A percentile compares a stretch with the other conserved stretches of the same genome.
These are phyloP conservation scores for Talaromyces sp. DNA, from an alignment of 2,329 filamentous ascomycete species.

Conservation along the genomic window DNA sequence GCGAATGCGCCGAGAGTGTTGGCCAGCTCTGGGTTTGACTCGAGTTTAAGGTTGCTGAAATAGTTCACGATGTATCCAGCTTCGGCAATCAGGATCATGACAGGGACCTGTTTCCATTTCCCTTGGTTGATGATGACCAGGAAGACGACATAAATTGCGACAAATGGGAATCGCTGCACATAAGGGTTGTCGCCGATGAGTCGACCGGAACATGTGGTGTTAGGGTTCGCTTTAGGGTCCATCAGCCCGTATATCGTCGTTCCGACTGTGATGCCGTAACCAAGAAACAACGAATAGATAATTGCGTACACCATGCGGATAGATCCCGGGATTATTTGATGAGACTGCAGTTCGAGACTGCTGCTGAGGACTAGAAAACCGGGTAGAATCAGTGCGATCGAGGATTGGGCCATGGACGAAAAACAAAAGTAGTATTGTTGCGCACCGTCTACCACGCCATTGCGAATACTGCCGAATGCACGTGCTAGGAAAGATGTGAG, in stretches of 20 bases:
- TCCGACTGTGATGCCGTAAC: constrained; percentile 70
- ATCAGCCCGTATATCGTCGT: constrained; percentile 63
- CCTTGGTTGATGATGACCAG: constrained; percentile 78
- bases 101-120: constrained; percentile 73
- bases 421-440: constrained; percentile 62
- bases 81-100: constrained; percentile 72
- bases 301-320: constrained; percentile 74
- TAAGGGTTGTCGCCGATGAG: constrained; percentile 49
- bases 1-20: constrained; percentile 75
- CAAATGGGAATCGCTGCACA: constrained; percentile 66
- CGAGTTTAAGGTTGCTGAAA: constrained; percentile 66
- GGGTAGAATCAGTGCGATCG: constrained; percentile 71
- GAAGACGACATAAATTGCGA: constrained; percentile 69
- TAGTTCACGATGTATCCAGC: constrained; percentile 74
- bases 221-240: constrained; percentile 54
- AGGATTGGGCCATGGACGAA: constrained; percentile 68
- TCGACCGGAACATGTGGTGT: constrained; percentile 48
- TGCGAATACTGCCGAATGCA: constrained; percentile 64
- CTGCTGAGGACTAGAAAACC: constrained; percentile 64
- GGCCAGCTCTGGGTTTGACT: constrained; percentile 69
- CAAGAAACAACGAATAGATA: constrained; percentile 70
- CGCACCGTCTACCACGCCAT: constrained; percentile 38
- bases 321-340: constrained; percentile 67
- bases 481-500: constrained; percentile 68
- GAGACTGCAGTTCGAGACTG: constrained; percentile 66